A percentile compares a stretch with the other conserved stretches of the same genome.
phyloP scores from a whole-genome alignment of 129 eudicot genomes.

The Centrapalus pauciflorus region DNA sequence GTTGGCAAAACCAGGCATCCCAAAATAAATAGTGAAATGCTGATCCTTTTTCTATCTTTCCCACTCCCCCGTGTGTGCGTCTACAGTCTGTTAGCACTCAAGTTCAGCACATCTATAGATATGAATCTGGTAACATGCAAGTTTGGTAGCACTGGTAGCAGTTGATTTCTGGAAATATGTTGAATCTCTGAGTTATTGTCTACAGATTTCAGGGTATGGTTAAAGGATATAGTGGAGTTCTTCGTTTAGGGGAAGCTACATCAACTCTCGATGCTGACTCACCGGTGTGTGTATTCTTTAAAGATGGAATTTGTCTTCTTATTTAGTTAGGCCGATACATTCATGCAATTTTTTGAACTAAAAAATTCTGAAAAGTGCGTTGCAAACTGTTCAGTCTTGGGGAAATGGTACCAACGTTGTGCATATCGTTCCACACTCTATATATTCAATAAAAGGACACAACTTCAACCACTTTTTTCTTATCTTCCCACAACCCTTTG shows the following conservation, averaged over 20 bases:
- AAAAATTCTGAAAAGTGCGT: background rate
- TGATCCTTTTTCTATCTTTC: too few relatives aligned
- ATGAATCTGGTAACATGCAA: background rate
- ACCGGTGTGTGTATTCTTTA: conserved; percentile 48
- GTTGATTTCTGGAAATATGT: background rate
- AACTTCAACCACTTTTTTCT: too few relatives aligned
- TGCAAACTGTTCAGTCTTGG: background rate
- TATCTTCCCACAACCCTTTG: too few relatives aligned
- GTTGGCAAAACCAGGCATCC: too few relatives aligned
- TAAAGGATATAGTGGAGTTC: conserved; percentile 91
- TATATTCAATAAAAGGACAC: too few relatives aligned
- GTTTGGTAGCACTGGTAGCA: background rate
- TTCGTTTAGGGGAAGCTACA: conserved; percentile 96
- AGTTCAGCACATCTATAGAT: too few relatives aligned
- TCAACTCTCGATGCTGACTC: conserved; percentile 99
- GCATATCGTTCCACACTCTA: too few relatives aligned
- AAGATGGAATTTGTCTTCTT: background rate
- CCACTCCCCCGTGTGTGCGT: too few relatives aligned
- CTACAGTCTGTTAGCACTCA: too few relatives aligned
- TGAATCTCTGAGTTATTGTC: conserved; percentile 5
- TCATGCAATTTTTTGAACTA: background rate
- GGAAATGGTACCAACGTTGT: background rate
- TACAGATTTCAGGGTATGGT: conserved; percentile 97
- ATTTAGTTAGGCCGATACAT: background rate
- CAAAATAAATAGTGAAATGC: too few relatives aligned